Evolutionary conservation across 2,329 filamentous ascomycete genomes (phyloP).

Genomic region (Aspergillus fructus): DNA sequence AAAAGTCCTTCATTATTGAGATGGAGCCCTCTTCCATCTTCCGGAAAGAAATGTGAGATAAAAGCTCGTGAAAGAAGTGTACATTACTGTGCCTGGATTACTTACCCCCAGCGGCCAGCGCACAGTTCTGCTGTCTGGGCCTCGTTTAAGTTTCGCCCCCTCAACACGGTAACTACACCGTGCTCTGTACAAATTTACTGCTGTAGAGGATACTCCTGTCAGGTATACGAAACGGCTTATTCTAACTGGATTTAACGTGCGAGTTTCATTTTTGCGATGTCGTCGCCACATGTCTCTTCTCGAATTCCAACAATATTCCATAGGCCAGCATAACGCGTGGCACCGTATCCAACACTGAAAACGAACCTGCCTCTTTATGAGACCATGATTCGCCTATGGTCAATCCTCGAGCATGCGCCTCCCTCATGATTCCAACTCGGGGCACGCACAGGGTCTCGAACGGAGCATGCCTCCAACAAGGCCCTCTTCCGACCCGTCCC

Average conservation of each 20-base stretch:
- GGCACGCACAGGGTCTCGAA: background rate
- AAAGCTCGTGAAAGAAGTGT: too few species aligned
- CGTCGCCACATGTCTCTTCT: background rate
- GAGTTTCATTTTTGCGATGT: background rate
- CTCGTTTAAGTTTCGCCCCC: background rate
- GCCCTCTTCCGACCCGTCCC: background rate
- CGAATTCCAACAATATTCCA: background rate
- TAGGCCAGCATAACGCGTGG: constrained; percentile 1
- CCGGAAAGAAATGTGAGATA: background rate
- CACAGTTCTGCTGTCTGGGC: background rate
- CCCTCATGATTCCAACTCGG: background rate
- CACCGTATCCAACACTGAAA: background rate
- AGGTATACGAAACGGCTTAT: background rate
- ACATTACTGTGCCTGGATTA: too few species aligned
- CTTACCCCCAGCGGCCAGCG: background rate
- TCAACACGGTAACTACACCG: background rate
- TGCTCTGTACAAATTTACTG: background rate
- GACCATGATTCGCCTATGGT: background rate
- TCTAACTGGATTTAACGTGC: background rate
- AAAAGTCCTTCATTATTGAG: background rate
- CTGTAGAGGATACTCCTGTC: background rate
- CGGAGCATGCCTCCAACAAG: constrained; percentile 1
- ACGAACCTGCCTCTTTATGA: background rate
- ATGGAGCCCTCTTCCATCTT: background rate
- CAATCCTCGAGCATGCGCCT: background rate